Evolutionary conservation across 495 filamentous ascomycete species (phyloP).

Genomic region (Niebla homalea): DNA sequence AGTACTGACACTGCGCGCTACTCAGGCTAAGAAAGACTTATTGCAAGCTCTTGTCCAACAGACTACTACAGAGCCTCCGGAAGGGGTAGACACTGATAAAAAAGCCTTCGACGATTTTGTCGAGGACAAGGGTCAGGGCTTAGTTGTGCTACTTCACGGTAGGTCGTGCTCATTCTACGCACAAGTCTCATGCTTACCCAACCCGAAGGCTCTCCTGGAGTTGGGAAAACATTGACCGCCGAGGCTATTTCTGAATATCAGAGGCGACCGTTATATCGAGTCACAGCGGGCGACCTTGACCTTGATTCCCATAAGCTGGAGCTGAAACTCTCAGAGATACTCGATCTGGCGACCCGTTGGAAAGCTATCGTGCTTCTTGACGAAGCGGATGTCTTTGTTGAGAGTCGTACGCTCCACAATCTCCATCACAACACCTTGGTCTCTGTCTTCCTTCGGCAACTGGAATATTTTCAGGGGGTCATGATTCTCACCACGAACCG

Average conservation of each 20-base stretch:
- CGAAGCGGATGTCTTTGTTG: constrained; percentile 36
- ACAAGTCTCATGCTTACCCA: neutral
- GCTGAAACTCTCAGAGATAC: constrained; percentile 8
- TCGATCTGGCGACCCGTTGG: constrained; percentile 19
- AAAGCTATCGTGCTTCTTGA: constrained; percentile 33
- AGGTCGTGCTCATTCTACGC: neutral
- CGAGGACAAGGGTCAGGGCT: constrained; percentile 16
- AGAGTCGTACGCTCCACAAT: constrained; percentile 23
- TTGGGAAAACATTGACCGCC: constrained; percentile 20
- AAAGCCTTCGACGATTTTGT: constrained; percentile 16
- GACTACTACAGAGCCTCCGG: constrained; percentile 1
- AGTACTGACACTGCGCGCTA: too few species aligned
- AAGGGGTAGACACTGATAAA: constrained; percentile 8
- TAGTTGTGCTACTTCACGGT: constrained; percentile 17
- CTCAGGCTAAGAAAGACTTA: constrained; percentile 16
- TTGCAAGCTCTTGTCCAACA: constrained; percentile 29
- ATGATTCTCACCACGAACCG: constrained; percentile 46
- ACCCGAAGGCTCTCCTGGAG: constrained; percentile 12
- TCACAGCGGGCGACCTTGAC: constrained; percentile 16
- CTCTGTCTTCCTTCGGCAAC: constrained; percentile 36
- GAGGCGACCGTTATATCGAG: constrained; percentile 15
- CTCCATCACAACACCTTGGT: constrained; percentile 33
- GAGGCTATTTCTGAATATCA: constrained; percentile 17
- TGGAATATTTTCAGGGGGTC: constrained; percentile 47
- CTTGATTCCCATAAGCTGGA: constrained; percentile 15